Evolutionary conservation across 768 basidiomycete genomes (phyloP).

Genomic region (Boletellus sp.): DNA sequence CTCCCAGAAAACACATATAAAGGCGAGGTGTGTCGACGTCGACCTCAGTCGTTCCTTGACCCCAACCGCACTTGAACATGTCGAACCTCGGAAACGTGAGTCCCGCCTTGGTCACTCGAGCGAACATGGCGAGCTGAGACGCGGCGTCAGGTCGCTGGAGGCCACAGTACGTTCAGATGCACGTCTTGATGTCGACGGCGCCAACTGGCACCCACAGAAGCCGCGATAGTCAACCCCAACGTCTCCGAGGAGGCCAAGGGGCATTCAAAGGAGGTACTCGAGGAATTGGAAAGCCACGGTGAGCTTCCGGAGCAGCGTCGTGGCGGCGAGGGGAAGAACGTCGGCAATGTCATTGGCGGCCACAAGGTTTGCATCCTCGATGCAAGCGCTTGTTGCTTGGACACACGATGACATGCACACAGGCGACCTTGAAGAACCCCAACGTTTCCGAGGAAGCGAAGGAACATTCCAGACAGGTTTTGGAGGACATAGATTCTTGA

Average conservation of each 20-base stretch:
- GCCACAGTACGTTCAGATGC: conserved; percentile 7
- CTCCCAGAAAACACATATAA: conserved; percentile 11
- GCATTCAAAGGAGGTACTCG: conserved; percentile 23
- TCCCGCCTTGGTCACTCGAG: not conserved
- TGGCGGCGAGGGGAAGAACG: conserved; percentile 4
- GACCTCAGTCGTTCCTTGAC: not conserved
- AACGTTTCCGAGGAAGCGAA: conserved; percentile 18
- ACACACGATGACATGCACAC: not conserved
- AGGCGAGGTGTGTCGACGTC: not conserved
- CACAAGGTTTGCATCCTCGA: conserved; percentile 13
- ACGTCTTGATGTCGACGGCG: not conserved
- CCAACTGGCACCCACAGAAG: conserved; percentile 15
- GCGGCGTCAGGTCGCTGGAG: conserved; percentile 10
- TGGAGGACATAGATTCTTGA: conserved; percentile 9
- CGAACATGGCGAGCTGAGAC: not conserved
- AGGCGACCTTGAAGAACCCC: conserved; percentile 25
- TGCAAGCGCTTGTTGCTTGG: too few species aligned
- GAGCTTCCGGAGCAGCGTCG: conserved; percentile 13
- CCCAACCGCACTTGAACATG: conserved; percentile 4
- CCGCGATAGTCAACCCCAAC: conserved; percentile 23
- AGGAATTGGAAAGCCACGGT: conserved; percentile 16
- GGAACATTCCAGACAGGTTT: conserved; percentile 7
- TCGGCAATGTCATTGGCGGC: conserved; percentile 18
- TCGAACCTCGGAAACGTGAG: conserved; percentile 19
- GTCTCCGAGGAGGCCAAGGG: conserved; percentile 22